Evolutionary conservation across 2,329 filamentous ascomycete species (phyloP).

Genomic region (Leptographium galeiforme): DNA sequence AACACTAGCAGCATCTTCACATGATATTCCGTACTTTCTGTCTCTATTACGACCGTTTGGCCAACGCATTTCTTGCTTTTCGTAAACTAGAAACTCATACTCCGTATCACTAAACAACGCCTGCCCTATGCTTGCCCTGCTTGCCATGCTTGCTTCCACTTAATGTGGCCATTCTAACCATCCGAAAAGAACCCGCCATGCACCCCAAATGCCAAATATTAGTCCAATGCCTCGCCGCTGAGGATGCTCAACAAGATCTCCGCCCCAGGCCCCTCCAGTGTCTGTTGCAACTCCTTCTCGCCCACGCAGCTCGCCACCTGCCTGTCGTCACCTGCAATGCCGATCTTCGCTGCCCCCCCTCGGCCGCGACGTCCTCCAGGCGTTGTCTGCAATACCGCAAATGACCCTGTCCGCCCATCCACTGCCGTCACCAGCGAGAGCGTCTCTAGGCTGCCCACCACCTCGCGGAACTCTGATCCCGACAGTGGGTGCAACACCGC

Average conservation of each 20-base stretch:
- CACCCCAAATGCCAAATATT: not conserved
- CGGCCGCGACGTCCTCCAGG: slow-evolving; percentile 49
- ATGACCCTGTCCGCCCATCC: slow-evolving; percentile 57
- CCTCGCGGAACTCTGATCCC: slow-evolving; percentile 85
- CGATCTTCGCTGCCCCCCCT: slow-evolving; percentile 28
- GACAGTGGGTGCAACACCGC: slow-evolving; percentile 83
- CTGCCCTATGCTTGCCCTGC: not conserved
- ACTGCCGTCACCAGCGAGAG: slow-evolving; percentile 62
- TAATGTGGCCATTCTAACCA: not conserved
- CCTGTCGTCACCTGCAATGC: slow-evolving; percentile 55
- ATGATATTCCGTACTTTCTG: no score
- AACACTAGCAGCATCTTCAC: no score
- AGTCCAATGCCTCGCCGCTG: slow-evolving; percentile 46
- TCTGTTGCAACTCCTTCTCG: slow-evolving; percentile 63
- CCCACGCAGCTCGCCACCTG: slow-evolving; percentile 65
- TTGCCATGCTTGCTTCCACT: not conserved
- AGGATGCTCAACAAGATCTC: slow-evolving; percentile 51
- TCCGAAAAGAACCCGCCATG: not conserved
- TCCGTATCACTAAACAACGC: not conserved
- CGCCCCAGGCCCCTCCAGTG: slow-evolving; percentile 48
- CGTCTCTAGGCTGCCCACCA: slow-evolving; percentile 79
- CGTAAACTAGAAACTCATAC: no score
- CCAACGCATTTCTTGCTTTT: no score
- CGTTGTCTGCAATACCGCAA: slow-evolving; percentile 52
- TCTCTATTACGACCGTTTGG: no score